A percentile compares a stretch with the other conserved stretches of the same genome.
Evolutionary conservation across 495 filamentous ascomycete genomes (phyloP).

Genomic region (Stereocaulon alpinum): DNA sequence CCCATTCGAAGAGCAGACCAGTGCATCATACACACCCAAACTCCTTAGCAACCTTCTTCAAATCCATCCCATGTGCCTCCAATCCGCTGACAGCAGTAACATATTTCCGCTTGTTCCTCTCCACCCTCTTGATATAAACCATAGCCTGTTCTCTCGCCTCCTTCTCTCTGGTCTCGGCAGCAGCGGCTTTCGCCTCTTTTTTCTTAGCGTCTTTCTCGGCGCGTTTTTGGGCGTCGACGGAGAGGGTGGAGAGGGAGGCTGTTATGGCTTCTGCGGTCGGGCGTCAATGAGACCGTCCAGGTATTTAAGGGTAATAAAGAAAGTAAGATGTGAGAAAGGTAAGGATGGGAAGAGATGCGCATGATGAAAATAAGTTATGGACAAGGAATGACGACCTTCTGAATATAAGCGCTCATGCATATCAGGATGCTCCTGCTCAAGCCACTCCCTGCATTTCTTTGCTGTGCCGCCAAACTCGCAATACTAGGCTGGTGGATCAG

Average conservation of each 20-base stretch:
- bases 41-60: constrained; percentile 69
- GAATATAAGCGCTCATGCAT: constrained; percentile 76
- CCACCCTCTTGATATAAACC: constrained; percentile 87
- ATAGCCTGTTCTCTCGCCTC: constrained; percentile 69
- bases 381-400: constrained; percentile 43
- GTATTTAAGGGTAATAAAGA: too few species aligned
- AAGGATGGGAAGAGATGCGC: not conserved
- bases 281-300: too few species aligned
- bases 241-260: constrained; percentile 73
- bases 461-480: constrained; percentile 97
- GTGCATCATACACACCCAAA: constrained; percentile 56
- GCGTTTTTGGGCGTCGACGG: constrained; percentile 78
- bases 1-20: too few species aligned
- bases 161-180: constrained; percentile 66
- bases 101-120: constrained; percentile 94
- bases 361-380: too few species aligned
- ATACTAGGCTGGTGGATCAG: constrained; percentile 51
- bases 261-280: constrained; percentile 58
- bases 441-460: constrained; percentile 97
- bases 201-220: constrained; percentile 91
- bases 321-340: not conserved
- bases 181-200: constrained; percentile 84
- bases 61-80: constrained; percentile 79
- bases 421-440: constrained; percentile 60
- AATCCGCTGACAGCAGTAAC: constrained; percentile 85